Evolutionary conservation across 306 rosid species (phyloP), one percentile per base, ranked within the genome.

Genomic region (Comarum palustre): DNA sequence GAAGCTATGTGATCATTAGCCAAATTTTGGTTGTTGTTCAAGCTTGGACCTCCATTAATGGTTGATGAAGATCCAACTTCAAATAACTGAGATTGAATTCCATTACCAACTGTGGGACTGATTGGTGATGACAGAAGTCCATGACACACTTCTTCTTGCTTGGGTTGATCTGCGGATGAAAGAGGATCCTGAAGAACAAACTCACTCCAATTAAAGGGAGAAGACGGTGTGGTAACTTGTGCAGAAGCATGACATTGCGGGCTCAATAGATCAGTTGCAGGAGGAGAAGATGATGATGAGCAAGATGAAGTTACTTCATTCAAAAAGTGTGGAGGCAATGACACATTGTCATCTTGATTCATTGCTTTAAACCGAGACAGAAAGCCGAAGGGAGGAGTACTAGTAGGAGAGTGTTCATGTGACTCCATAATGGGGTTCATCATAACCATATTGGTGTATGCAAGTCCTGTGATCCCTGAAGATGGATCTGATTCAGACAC

Each of bases 281-380:
- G 89, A 32, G 90, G 83, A 31, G 96, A 85, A 24, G 89, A 84
- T 20, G 97, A 81, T 8, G 93, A 87, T 22, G 97, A 89, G 36
- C 84, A 86, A 54, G 97, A 90, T 22, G 96, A 88, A 68, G 90
- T 85, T 59, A 80, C 82, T 84, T 93, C 98, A 74, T 75, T 85
- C 2, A 79, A 75, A 43, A 85, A 72, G 50, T 83, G 79, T 79
- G 85, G 77, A 47, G 72, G 89, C 45, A 79, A 12, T 27, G 34
- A 45, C 59, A 66, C 50, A 65, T 34, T 72, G 52, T 81, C 84
- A 27, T 81, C 85, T 20, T 80, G 78, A 75, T 58, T 80, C 8
- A 39, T 69, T 46, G 61, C 72, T 73, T 83, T 87, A 80, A 78
- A 81, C 20, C 83, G 87, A 32, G 75, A 61, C 32, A 75, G 41